Base-by-base conservation (phyloP, 2,329 filamentous ascomycete species). In the Verticillium dahliae region DNA sequence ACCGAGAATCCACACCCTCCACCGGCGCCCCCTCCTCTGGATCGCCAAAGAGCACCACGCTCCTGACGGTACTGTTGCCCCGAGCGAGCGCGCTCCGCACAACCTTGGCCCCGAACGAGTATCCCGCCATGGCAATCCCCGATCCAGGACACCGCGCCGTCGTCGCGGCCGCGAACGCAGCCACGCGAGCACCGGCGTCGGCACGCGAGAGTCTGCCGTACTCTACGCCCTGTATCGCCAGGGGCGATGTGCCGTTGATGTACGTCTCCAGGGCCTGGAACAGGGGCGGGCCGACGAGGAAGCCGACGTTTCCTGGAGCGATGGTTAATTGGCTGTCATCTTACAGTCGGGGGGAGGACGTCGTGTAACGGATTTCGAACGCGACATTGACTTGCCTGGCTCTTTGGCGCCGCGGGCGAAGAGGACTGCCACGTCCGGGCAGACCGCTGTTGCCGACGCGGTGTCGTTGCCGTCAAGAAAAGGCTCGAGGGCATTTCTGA, bases 41-140 rank as follows among this genome's bases (percentile, higher is more conserved):
- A 57, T 73, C 72, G 18, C 72, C 72, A 33, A 73, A 73, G 61
- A 72, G 65, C 18, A 73, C 70, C n/a, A 69, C 69, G 57, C 71
- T 69, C 41, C 63, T 67, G 59, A 70, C 64, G 37, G 66, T 67
- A 31, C 66, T 64, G 64, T 69, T 68, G 11, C 59, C 60, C 31
- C 61, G 45, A 34, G 52, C 59, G 9, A 69, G 65, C 11, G 71
- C 71, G 9, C 71, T 62, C 58, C 71, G 68, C 5, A 71, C 64
- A 9, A 70, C 68, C 60, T 67, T 62, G 54, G 66, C 70, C 18
- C 71, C 71, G 35, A 70, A 69, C 2, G 69, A 71, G 65, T 70
- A 71, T 34, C 71, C 71, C 38, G 67, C 60, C 22, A 72, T 41
- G 11, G 70, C 68, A 33, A 71, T 56, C 38, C 65, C 63, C n/a